Base-by-base conservation (phyloP, 768 basidiomycete genomes). In the Suillus ampliporus region DNA sequence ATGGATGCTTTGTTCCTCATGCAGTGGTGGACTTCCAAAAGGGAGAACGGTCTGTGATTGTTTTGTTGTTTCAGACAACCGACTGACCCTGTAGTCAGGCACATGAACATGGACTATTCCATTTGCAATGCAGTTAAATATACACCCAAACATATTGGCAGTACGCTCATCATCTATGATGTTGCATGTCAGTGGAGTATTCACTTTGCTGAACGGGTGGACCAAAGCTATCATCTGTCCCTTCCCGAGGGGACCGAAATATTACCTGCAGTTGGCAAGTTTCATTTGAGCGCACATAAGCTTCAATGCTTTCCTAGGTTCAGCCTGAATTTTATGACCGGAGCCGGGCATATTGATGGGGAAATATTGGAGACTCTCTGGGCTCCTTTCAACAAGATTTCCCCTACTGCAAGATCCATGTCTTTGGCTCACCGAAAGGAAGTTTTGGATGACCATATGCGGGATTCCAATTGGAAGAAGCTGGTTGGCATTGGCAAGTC, bases 401-500 rank as follows among this genome's bases (percentile, higher is more conserved):
- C 73, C 0, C 34, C 67, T 0, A 71, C 67, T 13, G 69, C 70
- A 0, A 44, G 71, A 0, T 66, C 65, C 0, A 75, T 76, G 61
- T 59, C 69, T 0, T 17, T 61, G 6, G 68, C 70, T 0, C 74
- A 77, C 17, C 15, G 68, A 0, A 58, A 68, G 2, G 77, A 80
- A 31, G 31, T 31, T 3, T 31, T 31, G 31, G 31, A 31, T 31
- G 31, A 31, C 31, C 31, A 31, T 31, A 77, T 76, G 74, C 64
- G 64, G 14, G 73, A 78, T 41, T 73, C 66, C 1, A 77, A 78
- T 48, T 77, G 70, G 68, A 75, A 75, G 38, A 78, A 77, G 43
- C 60, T 71, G 9, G 64, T 71, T 26, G 63, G 69, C 13, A 69
- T 68, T 3, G 67, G 72, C 71, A 37, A 47, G 61, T 38, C 4